Conservation (phyloP, 2,329 filamentous ascomycete species). For the Bipolaris victoriae region DNA sequence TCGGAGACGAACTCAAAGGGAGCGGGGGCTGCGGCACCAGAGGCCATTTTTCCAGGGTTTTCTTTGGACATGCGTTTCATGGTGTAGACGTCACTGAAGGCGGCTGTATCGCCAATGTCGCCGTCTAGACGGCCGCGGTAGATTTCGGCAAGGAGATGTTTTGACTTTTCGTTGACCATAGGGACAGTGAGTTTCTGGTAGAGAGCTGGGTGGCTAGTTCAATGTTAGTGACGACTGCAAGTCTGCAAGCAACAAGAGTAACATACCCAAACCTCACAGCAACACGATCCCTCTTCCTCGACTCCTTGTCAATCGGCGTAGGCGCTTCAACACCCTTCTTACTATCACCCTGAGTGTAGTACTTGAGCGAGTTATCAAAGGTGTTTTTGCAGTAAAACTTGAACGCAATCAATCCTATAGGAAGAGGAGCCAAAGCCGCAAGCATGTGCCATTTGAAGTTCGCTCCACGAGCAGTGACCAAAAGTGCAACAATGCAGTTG, state of each 20-base stretch:
- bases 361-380: conserved; percentile 82
- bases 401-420: conserved; percentile 79
- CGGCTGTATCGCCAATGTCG: conserved; percentile 61
- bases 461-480: conserved; percentile 71
- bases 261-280: conserved; percentile 71
- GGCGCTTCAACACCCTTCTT: conserved; percentile 57
- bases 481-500: conserved; percentile 77
- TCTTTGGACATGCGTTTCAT: conserved; percentile 76
- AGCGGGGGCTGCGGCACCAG: conserved; percentile 21
- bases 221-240: neutral
- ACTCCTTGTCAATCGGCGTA: conserved; percentile 51
- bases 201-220: conserved; percentile 75
- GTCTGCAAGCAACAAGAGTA: too few species aligned
- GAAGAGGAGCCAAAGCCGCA: conserved; percentile 73
- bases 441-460: conserved; percentile 61
- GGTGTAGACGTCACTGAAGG: conserved; percentile 81
- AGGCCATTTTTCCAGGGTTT: conserved; percentile 61
- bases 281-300: conserved; percentile 66
- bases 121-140: conserved; percentile 82
- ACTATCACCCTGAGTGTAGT: conserved; percentile 71
- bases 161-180: conserved; percentile 92
- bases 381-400: conserved; percentile 79
- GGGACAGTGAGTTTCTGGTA: conserved; percentile 90
- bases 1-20: conserved; percentile 93
- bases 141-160: conserved; percentile 82